phyloP scores from a whole-genome alignment of 1,284 basidiomycete species.

The Apiotrichum veenhuisii region DNA sequence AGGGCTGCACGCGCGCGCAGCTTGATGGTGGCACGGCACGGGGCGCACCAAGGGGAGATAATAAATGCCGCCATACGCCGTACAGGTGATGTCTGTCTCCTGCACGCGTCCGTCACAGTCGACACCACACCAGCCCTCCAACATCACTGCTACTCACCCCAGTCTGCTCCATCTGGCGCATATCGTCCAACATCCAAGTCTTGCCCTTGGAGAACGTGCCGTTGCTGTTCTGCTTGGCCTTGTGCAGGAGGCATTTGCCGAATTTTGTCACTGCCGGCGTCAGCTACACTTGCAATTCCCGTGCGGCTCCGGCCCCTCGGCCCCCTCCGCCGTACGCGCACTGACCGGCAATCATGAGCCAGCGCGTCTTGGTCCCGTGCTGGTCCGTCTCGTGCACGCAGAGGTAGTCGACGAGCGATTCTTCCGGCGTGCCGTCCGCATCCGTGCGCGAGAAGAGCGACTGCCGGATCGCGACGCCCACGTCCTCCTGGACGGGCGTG shows the following conservation, averaged over 20 bases:
- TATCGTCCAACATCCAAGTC: constrained; percentile 83
- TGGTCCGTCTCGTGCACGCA: constrained; percentile 80
- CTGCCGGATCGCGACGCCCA: constrained; percentile 63
- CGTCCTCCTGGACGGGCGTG: constrained; percentile 10
- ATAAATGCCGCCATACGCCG: too few relatives aligned
- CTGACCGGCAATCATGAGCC: constrained; percentile 80
- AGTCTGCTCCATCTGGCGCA: constrained; percentile 71
- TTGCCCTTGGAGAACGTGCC: constrained; percentile 96
- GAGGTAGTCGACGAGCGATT: constrained; percentile 76
- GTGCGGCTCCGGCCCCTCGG: background rate
- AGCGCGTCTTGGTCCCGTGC: constrained; percentile 68
- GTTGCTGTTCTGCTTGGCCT: constrained; percentile 93
- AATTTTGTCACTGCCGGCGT: constrained; percentile 58
- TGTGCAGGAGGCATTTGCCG: constrained; percentile 76
- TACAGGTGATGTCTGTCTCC: too few relatives aligned
- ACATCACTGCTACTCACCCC: constrained; percentile 55
- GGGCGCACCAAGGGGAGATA: too few relatives aligned
- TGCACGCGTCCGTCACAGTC: too few relatives aligned
- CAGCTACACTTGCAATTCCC: background rate
- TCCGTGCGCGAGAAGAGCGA: constrained; percentile 72
- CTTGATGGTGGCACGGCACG: too few relatives aligned
- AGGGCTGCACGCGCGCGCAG: too few relatives aligned
- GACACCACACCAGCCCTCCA: too few relatives aligned
- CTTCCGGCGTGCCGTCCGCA: constrained; percentile 61
- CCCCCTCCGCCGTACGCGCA: constrained; percentile 27